Evolutionary conservation across 768 basidiomycete species (phyloP), one percentile per base, ranked within the genome.

Genomic region (Tricholoma flavovirens): DNA sequence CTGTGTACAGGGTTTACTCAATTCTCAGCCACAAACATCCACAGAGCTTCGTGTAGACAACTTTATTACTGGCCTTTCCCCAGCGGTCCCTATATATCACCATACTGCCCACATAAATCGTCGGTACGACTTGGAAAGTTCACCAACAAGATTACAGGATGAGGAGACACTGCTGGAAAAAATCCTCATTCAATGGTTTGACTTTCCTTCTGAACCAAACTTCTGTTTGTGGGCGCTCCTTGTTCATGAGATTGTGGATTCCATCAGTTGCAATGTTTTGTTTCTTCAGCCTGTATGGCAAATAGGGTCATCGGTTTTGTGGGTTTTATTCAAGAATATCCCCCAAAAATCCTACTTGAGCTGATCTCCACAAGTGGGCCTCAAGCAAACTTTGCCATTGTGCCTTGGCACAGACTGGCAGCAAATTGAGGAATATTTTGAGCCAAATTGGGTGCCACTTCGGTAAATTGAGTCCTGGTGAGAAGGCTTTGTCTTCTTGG

Each of bases 131-230:
- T 12, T 45, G 22, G 43, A 45, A 45, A 45, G 43, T 24, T 45
- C 43, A 22, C 22, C 19, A 24, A 45, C 22, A 24, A 11, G 22
- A 45, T 14, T 24, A 45, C 5, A 10, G 43, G 22, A 45, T 4
- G 43, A 21, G 26, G 26, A 30, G 1, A 29, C 21, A 5, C 46
- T 48, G 26, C 24, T 48, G 26, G n/a, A 30, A 30, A 17, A 26
- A 26, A 48, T 48, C n/a, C 46, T 48, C 26, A 30, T 48, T 48
- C 26, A 48, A 29, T 48, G 46, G 46, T 48, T 48, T 48, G 46
- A 48, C 15, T 48, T 48, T 26, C 46, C 29, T 15, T 17, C 24
- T 8, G 46, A 48, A n/a, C 46, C 29, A 17, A 48, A 48, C 10
- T 48, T 48, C 29, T 4, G 46, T 48, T 30, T 8, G 26, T 15